Evolutionary conservation across 495 filamentous ascomycete genomes (phyloP).

Genomic region (Penicillium waksmanii): DNA sequence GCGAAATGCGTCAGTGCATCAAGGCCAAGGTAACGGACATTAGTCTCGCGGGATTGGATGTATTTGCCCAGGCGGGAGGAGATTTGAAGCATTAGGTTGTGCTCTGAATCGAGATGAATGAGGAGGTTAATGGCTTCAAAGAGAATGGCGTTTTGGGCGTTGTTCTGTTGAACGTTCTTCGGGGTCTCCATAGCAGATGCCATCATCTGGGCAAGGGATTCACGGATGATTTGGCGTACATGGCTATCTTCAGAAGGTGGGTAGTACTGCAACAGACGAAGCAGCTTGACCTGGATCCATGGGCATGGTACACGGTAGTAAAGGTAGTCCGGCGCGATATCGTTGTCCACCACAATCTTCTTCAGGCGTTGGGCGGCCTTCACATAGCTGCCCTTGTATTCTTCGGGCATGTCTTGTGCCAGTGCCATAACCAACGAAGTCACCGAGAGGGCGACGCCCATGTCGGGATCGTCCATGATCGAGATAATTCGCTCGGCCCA

Average conservation of each 20-base stretch:
- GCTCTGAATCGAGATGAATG: conserved; percentile 98
- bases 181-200: conserved; percentile 89
- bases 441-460: conserved; percentile 93
- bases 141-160: conserved; percentile 96
- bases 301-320: conserved; percentile 99
- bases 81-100: conserved; percentile 94
- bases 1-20: conserved; percentile 99
- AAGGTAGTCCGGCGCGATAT: conserved; percentile 84
- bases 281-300: conserved; percentile 95
- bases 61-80: conserved; percentile 93
- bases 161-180: conserved; percentile 99
- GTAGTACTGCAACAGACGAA: conserved; percentile 93
- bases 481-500: conserved; percentile 98
- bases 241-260: conserved; percentile 94
- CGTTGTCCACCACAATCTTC: conserved; percentile 84
- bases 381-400: conserved; percentile 91
- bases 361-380: conserved; percentile 91
- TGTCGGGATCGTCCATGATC: conserved; percentile 94
- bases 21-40: conserved; percentile 94
- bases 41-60: conserved; percentile 95
- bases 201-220: conserved; percentile 87
- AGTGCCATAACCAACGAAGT: conserved; percentile 96
- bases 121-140: conserved; percentile 99
- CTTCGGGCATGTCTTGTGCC: conserved; percentile 88
- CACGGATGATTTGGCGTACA: conserved; percentile 87